Evolutionary conservation across 169 alveolate genomes (phyloP).

Genomic region (Perkinsus marinus): DNA sequence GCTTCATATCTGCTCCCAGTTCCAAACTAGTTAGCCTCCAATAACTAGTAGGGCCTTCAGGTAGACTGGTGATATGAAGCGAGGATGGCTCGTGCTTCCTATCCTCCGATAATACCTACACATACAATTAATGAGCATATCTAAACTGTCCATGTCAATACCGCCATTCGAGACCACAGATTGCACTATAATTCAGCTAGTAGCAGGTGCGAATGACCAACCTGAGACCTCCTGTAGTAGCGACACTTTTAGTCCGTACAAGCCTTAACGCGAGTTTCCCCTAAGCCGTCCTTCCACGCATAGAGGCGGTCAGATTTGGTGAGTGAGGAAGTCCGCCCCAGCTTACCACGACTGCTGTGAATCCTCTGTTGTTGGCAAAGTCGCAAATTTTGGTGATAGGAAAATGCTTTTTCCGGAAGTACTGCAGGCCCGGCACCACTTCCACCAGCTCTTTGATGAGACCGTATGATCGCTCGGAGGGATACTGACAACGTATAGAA

Average conservation of each 20-base stretch:
- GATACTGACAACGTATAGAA: neutral
- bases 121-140: neutral
- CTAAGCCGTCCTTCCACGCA: no score
- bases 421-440: neutral
- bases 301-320: no score
- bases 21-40: conserved; percentile 13
- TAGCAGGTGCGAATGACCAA: no score
- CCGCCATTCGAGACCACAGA: no score
- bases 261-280: no score
- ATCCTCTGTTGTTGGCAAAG: neutral
- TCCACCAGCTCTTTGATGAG: neutral
- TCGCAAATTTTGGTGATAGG: neutral
- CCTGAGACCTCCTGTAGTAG: no score
- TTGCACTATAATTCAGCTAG: no score
- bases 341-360: neutral
- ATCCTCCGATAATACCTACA: neutral
- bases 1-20: conserved; percentile 21
- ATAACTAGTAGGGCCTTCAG: conserved; percentile 27
- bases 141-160: neutral
- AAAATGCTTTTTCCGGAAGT: neutral
- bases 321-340: no score
- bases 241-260: no score
- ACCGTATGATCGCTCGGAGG: neutral
- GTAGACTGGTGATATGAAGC: neutral
- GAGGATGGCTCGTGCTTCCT: neutral